Percentiles rank a stretch among this genome's conserved stretches.
Evolutionary conservation across 148 eudicot species (phyloP).

Genomic region (Rhododendron ferrugineum): DNA sequence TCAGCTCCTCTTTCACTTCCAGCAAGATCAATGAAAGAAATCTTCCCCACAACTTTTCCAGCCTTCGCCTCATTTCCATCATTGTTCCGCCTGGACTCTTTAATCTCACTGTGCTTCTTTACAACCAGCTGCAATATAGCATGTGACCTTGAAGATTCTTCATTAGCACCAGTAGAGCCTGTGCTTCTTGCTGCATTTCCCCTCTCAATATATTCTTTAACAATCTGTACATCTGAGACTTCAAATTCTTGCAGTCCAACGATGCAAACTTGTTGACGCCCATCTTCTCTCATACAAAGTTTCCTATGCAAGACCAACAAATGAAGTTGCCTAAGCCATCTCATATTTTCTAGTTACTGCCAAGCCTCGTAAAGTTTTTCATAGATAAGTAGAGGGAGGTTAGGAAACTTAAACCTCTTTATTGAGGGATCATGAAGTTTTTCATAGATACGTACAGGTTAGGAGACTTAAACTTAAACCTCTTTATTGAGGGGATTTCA

Average conservation of each 20-base stretch:
- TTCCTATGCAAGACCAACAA: constrained; percentile 43
- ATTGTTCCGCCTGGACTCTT: constrained; percentile 62
- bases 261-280: constrained; percentile 95
- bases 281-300: constrained; percentile 97
- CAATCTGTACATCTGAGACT: constrained; percentile 95
- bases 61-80: constrained; percentile 67
- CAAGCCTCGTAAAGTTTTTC: neutral
- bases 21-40: constrained; percentile 97
- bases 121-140: constrained; percentile 95
- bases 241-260: constrained; percentile 99
- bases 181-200: constrained; percentile 91
- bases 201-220: constrained; percentile 90
- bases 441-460: neutral
- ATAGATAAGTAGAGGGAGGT: neutral
- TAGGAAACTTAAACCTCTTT: neutral
- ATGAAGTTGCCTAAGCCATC: neutral
- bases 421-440: neutral
- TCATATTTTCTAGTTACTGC: neutral
- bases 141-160: constrained; percentile 98
- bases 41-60: constrained; percentile 90
- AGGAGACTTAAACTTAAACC: neutral
- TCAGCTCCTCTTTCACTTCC: constrained; percentile 99
- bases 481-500: neutral
- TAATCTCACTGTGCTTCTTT: constrained; percentile 78
- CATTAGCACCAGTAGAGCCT: constrained; percentile 98